Evolutionary conservation across 768 basidiomycete species (phyloP).

Genomic region (Kwoniella dejecticola): DNA sequence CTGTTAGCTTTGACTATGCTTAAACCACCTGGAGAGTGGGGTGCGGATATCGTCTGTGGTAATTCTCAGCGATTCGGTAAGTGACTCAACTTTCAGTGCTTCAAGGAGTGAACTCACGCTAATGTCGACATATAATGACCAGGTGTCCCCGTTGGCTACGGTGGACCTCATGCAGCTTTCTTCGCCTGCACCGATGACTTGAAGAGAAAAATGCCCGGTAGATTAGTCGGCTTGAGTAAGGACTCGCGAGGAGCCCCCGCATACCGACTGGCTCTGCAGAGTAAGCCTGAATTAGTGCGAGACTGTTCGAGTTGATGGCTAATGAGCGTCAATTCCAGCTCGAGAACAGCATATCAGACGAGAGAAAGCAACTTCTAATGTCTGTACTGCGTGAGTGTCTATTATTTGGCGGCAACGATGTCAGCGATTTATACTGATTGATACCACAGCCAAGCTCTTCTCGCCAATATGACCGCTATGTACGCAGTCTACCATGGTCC

Average conservation of each 20-base stretch:
- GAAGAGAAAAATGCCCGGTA: conserved; percentile 98
- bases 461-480: conserved; percentile 99
- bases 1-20: conserved; percentile 88
- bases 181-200: conserved; percentile 89
- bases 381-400: conserved; percentile 73
- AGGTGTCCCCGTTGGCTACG: conserved; percentile 88
- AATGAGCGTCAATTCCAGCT: conserved; percentile 59
- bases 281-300: conserved; percentile 59
- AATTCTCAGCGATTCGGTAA: conserved; percentile 90
- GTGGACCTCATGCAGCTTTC: conserved; percentile 96
- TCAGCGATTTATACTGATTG: conserved; percentile 1
- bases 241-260: conserved; percentile 82
- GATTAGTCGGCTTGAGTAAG: conserved; percentile 85
- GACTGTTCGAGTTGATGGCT: neutral
- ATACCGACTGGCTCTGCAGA: conserved; percentile 91
- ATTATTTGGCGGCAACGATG: neutral
- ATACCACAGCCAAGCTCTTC: conserved; percentile 71
- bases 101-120: neutral
- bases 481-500: conserved; percentile 92
- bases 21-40: conserved; percentile 97
- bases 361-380: conserved; percentile 97
- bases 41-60: conserved; percentile 91
- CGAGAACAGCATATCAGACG: conserved; percentile 96
- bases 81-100: neutral
- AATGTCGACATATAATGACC: neutral